phyloP scores from a whole-genome alignment of 2,329 filamentous ascomycete species.

The Rutstroemia sp. region DNA sequence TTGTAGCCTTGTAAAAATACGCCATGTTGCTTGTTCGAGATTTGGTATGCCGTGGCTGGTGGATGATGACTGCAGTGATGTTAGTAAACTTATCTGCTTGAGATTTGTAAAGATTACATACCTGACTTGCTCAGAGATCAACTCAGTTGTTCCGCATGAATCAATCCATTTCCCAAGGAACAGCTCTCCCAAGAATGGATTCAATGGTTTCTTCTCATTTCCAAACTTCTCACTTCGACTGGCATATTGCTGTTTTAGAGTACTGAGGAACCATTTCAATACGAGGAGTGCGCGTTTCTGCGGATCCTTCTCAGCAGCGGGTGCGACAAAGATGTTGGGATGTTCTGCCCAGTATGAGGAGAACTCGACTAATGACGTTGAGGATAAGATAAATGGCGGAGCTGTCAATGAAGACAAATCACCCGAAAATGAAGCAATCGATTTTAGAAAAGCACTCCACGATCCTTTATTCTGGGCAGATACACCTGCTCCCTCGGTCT shows the following conservation, averaged over 20 bases:
- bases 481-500: constrained; percentile 27
- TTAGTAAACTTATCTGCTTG: constrained; percentile 4
- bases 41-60: constrained; percentile 88
- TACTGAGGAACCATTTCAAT: constrained; percentile 94
- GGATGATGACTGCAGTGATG: constrained; percentile 64
- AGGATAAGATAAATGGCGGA: constrained; percentile 74
- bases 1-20: constrained; percentile 83
- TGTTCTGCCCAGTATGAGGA: constrained; percentile 79
- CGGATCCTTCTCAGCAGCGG: constrained; percentile 70
- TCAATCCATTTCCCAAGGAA: constrained; percentile 91
- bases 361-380: constrained; percentile 72
- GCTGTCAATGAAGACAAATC: constrained; percentile 75
- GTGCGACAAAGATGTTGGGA: constrained; percentile 70
- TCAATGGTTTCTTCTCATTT: constrained; percentile 96
- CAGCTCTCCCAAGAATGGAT: constrained; percentile 91
- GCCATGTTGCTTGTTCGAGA: constrained; percentile 78
- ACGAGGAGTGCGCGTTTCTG: constrained; percentile 79
- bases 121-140: constrained; percentile 93
- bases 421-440: constrained; percentile 74
- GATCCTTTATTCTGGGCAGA: constrained; percentile 27
- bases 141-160: constrained; percentile 69
- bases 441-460: constrained; percentile 37
- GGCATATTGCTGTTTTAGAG: constrained; percentile 78
- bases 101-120: constrained; percentile 26
- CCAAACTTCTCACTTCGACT: constrained; percentile 70